Base-by-base conservation (phyloP, 106 monocot species). In the Apostasia shenzhenica region DNA sequence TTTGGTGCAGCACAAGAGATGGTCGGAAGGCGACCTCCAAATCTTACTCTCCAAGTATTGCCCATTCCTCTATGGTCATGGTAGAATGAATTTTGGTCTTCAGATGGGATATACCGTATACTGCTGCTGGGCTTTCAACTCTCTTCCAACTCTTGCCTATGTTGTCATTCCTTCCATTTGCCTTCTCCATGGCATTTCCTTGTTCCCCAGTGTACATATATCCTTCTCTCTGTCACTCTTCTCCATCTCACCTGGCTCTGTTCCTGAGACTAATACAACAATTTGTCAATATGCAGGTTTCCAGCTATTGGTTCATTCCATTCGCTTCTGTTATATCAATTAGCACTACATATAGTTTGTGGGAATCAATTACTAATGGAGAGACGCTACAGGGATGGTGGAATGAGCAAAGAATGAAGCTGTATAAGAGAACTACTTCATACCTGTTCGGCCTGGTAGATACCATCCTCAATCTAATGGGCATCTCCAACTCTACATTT, bases 371-470 rank as follows among this genome's bases (percentile, higher is more conserved):
- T 14, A 26, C 14, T 2, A 43, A 45, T 37, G 74, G 74, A 42
- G 26, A 49, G 7, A 82, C 79, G 2, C 26, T 74, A 2, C 61
- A 79, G 54, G 78, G 74, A 14, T 94, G 91, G 94, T 91, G 90
- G 91, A 94, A 94, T 52, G 81, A 79, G 49, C 57, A 73, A 48
- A 82, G 94, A 69, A 87, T 90, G 61, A 83, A 82, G 85, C 39
- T 90, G 4, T 81, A 63, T 50, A 87, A 72, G 66, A 84, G 90
- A 61, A 57, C 67, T 6, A 82, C 87, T 14, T 84, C 90, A 3
- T 94, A 87, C 80, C 69, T 80, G 11, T 90, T 87, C 38, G 87
- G 78, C 6, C 54, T 76, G 38, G 54, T 81, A 1, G 90, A 90
- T 72, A 60, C 84, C 48, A 3, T 72, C 9, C 67, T 82, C 5